These are phyloP conservation scores for Gastrolobium villosum DNA, from an alignment of 306 rosid species.

Conservation along the genomic window DNA sequence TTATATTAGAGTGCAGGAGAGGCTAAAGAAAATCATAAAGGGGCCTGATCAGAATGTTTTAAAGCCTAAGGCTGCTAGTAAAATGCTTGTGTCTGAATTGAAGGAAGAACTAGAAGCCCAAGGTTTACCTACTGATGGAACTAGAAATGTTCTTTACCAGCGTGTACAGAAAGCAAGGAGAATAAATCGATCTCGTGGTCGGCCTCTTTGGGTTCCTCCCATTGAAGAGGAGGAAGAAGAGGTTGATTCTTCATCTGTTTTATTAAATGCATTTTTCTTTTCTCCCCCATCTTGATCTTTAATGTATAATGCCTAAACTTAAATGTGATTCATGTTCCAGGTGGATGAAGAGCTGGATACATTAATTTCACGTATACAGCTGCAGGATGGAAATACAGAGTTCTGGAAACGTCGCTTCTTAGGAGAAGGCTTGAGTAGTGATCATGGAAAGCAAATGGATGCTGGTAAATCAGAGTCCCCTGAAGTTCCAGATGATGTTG, in stretches of 20 bases:
- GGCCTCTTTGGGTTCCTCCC: conserved; percentile 99
- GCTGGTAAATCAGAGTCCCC: conserved; percentile 54
- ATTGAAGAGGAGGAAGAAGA: conserved; percentile 94
- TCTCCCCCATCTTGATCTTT: conserved; percentile 34
- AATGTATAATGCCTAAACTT: conserved; percentile 34
- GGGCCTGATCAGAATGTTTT: conserved; percentile 85
- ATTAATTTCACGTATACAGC: conserved; percentile 80
- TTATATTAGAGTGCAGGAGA: conserved; percentile 79
- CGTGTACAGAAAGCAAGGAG: conserved; percentile 99
- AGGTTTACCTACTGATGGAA: conserved; percentile 92
- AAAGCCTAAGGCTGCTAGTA: conserved; percentile 99
- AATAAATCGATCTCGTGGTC: conserved; percentile 96
- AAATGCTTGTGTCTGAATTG: conserved; percentile 90
- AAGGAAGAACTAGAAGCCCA: conserved; percentile 98
- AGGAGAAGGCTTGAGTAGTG: conserved; percentile 74
- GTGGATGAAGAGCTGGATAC: conserved; percentile 95
- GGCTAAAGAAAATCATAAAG: conserved; percentile 83
- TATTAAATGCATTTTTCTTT: conserved; percentile 20
- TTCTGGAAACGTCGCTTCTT: conserved; percentile 94
- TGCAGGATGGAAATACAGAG: conserved; percentile 93
- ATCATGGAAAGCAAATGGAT: conserved; percentile 56
- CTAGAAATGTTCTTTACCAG: conserved; percentile 97
- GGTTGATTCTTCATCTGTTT: conserved; percentile 57
- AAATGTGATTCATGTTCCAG: conserved; percentile 57
- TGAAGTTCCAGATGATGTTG: conserved; percentile 67